phyloP scores from a whole-genome alignment of 73 alveolate species.

The Paramecium bursaria region DNA sequence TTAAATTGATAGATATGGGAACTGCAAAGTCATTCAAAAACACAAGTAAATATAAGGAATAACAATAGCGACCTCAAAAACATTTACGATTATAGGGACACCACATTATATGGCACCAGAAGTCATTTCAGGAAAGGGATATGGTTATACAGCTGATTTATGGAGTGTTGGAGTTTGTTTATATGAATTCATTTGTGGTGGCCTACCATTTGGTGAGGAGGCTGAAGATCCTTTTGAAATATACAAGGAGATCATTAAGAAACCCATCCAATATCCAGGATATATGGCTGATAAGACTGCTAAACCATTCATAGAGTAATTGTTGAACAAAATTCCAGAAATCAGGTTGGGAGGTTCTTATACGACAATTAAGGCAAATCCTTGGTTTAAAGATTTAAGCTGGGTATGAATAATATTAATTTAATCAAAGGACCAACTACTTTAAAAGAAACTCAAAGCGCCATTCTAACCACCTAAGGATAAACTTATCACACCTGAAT shows the following conservation, averaged over 20 bases:
- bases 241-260: constrained; percentile 74
- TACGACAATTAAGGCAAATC: constrained; percentile 53
- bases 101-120: constrained; percentile 76
- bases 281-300: constrained; percentile 59
- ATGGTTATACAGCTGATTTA: constrained; percentile 63
- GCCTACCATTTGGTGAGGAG: constrained; percentile 80
- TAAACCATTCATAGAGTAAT: constrained; percentile 59
- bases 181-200: constrained; percentile 77
- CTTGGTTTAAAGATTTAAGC: constrained; percentile 67
- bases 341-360: constrained; percentile 62
- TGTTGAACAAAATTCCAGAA: constrained; percentile 64
- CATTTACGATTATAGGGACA: constrained; percentile 69
- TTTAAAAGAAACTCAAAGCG: constrained; percentile 1
- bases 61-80: constrained; percentile 35
- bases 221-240: constrained; percentile 84
- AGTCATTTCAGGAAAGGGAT: constrained; percentile 72
- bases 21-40: constrained; percentile 65
- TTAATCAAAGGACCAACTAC: constrained; percentile 21
- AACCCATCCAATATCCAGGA: constrained; percentile 55
- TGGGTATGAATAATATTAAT: constrained; percentile 32
- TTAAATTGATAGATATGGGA: constrained; percentile 69
- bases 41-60: neutral
- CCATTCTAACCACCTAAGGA: constrained; percentile 39
- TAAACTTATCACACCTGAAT: constrained; percentile 40
- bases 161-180: constrained; percentile 69